These are phyloP conservation scores for Meyerozyma athensensis DNA, from an alignment of 1,139 yeast genomes.

Conservation along the genomic window DNA sequence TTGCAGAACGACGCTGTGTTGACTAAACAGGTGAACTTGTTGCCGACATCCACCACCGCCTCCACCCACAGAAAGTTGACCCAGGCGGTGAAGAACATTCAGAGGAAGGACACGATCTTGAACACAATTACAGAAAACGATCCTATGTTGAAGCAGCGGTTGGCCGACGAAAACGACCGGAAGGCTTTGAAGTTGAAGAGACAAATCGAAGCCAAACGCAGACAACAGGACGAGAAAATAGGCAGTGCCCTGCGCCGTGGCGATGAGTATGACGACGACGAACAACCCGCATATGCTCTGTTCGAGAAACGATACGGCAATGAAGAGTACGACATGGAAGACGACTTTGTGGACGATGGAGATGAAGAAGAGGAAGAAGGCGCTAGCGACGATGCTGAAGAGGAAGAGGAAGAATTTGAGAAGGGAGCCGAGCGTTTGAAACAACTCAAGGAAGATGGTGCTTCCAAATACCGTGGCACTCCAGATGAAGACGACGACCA, in stretches of 20 bases:
- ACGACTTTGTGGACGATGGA: slow-evolving; percentile 39
- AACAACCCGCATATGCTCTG: slow-evolving; percentile 38
- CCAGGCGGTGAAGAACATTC: slow-evolving; percentile 66
- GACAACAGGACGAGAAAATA: slow-evolving; percentile 39
- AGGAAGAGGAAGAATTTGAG: slow-evolving; percentile 54
- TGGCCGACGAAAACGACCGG: slow-evolving; percentile 75
- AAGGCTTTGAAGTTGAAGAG: slow-evolving; percentile 66
- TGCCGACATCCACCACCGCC: slow-evolving; percentile 85
- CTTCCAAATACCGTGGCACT: slow-evolving; percentile 9
- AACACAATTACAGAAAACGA: slow-evolving; percentile 74
- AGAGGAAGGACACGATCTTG: slow-evolving; percentile 53
- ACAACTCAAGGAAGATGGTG: slow-evolving; percentile 46
- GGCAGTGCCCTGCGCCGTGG: slow-evolving; percentile 23
- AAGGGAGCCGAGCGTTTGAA: slow-evolving; percentile 61
- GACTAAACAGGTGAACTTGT: slow-evolving; percentile 60
- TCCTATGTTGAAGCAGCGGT: slow-evolving; percentile 80
- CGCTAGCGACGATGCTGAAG: slow-evolving; percentile 43
- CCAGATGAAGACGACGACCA: slow-evolving; percentile 26
- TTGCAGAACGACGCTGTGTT: slow-evolving; percentile 52
- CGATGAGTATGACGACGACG: slow-evolving; percentile 22
- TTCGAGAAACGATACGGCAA: slow-evolving; percentile 39
- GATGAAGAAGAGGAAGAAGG: slow-evolving; percentile 52
- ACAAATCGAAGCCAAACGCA: slow-evolving; percentile 54
- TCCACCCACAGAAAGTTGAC: slow-evolving; percentile 78
- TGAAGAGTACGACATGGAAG: slow-evolving; percentile 43